These are phyloP conservation scores for Leccinum incarnatum DNA, from an alignment of 768 basidiomycete genomes.

Conservation along the genomic window DNA sequence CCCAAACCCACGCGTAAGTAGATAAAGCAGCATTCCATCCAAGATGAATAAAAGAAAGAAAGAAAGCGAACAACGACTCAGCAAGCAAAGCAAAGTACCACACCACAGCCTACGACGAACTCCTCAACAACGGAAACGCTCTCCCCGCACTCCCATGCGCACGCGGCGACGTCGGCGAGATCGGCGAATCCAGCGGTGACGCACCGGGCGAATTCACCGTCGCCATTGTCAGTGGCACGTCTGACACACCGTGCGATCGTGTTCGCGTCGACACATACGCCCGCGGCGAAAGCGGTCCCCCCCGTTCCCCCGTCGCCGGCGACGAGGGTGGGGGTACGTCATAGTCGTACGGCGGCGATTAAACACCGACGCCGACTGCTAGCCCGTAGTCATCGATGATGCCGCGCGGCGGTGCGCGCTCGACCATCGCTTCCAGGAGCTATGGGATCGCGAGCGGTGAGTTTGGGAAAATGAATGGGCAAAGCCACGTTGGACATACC, in stretches of 20 bases:
- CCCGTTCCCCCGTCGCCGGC: conserved; percentile 22
- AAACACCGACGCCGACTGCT: conserved; percentile 27
- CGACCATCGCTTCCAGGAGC: conserved; percentile 85
- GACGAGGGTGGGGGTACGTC: conserved; percentile 13
- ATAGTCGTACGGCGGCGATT: conserved; percentile 1
- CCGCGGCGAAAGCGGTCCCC: conserved; percentile 40
- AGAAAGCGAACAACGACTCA: not conserved
- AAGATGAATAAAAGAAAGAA: not conserved
- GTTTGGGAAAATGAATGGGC: not conserved
- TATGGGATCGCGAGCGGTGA: conserved; percentile 33
- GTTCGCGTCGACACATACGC: conserved; percentile 56
- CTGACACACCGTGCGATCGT: conserved; percentile 34
- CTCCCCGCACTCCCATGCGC: not conserved
- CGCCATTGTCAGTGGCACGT: not conserved
- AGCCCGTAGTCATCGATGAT: conserved; percentile 60
- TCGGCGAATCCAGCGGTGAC: conserved; percentile 22
- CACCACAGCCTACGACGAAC: not conserved
- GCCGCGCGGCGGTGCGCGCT: conserved; percentile 75
- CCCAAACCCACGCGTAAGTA: too few species aligned
- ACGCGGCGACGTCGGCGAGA: conserved; percentile 15
- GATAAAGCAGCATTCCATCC: not conserved
- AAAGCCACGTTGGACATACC: conserved; percentile 37
- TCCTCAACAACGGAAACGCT: conserved; percentile 9
- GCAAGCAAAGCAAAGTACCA: too few species aligned
- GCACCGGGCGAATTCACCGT: conserved; percentile 15